Evolutionary conservation across 306 rosid genomes (phyloP).

Genomic region (Gastrolobium villosum): DNA sequence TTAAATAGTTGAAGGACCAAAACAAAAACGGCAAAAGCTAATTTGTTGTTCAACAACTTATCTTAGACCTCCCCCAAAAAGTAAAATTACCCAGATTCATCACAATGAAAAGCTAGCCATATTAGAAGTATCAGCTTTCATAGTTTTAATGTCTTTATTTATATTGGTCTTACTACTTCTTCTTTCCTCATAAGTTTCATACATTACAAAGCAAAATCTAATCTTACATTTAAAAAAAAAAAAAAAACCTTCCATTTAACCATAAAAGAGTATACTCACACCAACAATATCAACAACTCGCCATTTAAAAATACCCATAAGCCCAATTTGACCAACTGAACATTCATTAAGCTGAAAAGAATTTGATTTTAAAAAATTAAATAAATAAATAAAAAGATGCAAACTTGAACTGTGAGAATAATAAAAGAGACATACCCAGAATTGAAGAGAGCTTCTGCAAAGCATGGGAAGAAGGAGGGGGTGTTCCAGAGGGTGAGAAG

Average conservation of each 20-base stretch:
- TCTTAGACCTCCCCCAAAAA: constrained; percentile 1
- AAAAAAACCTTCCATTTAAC: constrained; percentile 29
- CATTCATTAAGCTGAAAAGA: background rate
- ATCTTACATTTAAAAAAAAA: background rate
- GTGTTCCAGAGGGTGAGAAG: constrained; percentile 63
- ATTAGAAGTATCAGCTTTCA: constrained; percentile 3
- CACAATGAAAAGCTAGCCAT: constrained; percentile 6
- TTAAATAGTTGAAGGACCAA: background rate
- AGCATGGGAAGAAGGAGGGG: constrained; percentile 62
- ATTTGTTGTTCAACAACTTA: constrained; percentile 4
- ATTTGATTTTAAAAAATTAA: background rate
- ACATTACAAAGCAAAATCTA: constrained; percentile 11
- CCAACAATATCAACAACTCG: background rate
- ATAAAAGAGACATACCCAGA: constrained; percentile 63
- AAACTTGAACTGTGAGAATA: constrained; percentile 2
- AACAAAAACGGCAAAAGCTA: background rate
- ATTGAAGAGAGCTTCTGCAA: constrained; percentile 68
- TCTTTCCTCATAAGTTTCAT: constrained; percentile 8
- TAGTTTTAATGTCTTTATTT: background rate
- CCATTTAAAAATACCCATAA: constrained; percentile 33
- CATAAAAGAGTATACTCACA: background rate
- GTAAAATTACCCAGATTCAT: constrained; percentile 19
- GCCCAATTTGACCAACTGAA: constrained; percentile 31
- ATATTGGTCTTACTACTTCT: background rate
- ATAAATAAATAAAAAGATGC: background rate